phyloP scores from a whole-genome alignment of 73 alveolate genomes.

The Paramecium caudatum region DNA sequence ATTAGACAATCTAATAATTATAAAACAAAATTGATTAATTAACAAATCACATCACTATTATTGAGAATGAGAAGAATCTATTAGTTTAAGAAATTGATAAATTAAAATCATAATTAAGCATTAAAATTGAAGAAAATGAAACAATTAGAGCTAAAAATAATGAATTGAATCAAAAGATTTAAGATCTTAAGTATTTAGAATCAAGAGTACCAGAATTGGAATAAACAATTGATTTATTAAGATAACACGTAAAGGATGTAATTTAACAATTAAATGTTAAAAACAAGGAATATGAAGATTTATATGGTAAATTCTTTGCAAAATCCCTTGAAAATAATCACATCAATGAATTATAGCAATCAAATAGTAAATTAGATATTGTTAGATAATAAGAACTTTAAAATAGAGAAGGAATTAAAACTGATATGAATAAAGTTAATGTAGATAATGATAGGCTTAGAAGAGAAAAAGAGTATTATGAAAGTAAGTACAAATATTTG shows the following conservation, averaged over 20 bases:
- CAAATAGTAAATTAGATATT: conserved; percentile 26
- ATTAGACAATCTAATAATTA: neutral
- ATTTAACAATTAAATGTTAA: conserved; percentile 17
- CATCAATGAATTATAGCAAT: neutral
- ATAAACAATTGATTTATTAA: conserved; percentile 34
- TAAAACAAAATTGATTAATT: conserved; percentile 14
- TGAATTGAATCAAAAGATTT: neutral
- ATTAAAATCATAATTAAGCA: conserved; percentile 1
- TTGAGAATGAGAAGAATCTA: conserved; percentile 31
- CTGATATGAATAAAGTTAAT: neutral
- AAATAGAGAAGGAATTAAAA: conserved; percentile 47
- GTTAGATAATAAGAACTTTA: conserved; percentile 9
- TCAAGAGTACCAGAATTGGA: conserved; percentile 53
- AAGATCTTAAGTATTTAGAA: conserved; percentile 29
- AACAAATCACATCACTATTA: neutral
- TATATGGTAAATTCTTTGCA: neutral
- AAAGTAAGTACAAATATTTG: conserved; percentile 58
- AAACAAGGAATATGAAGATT: conserved; percentile 33
- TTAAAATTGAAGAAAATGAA: conserved; percentile 39
- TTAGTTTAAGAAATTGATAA: conserved; percentile 35
- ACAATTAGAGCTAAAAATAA: conserved; percentile 31
- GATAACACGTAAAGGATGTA: neutral
- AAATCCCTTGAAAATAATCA: neutral
- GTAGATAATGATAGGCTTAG: conserved; percentile 26
- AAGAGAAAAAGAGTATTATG: conserved; percentile 51